phyloP scores from a whole-genome alignment of 768 basidiomycete species.

The Lactarius pseudohatsudake region DNA sequence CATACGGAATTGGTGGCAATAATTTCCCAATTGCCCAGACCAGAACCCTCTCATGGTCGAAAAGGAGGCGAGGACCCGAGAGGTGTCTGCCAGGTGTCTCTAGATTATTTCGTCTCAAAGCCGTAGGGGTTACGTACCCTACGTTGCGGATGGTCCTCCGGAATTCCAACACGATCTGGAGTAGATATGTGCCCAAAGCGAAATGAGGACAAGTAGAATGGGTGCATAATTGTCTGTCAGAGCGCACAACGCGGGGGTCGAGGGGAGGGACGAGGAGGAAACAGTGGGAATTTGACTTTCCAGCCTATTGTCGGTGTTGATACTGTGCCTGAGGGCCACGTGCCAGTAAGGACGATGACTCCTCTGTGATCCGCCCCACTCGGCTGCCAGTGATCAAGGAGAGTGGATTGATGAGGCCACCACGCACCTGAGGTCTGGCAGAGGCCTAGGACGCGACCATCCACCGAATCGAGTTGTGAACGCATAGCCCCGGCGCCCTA shows the following conservation, averaged over 20 bases:
- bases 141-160: slow-evolving; percentile 1
- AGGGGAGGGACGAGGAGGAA: not conserved
- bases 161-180: slow-evolving; percentile 7
- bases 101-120: not conserved
- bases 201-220: not conserved
- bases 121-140: not conserved
- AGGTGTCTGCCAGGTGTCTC: slow-evolving; percentile 1
- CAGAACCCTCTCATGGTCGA: not conserved
- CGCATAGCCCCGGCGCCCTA: no score
- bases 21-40: no score
- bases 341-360: no score
- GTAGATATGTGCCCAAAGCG: not conserved
- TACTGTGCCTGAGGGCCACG: no score
- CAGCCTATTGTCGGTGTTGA: no score
- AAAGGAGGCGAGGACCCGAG: slow-evolving; percentile 13
- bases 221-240: not conserved
- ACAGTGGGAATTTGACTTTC: no score
- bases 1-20: not conserved
- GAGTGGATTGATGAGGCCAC: not conserved
- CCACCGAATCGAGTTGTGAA: no score
- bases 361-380: not conserved
- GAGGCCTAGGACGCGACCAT: no score
- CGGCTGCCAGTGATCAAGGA: not conserved
- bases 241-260: not conserved
- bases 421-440: not conserved